These are phyloP conservation scores for Populus hybrid DNA, from an alignment of 441 rosid species.

Conservation along the genomic window DNA sequence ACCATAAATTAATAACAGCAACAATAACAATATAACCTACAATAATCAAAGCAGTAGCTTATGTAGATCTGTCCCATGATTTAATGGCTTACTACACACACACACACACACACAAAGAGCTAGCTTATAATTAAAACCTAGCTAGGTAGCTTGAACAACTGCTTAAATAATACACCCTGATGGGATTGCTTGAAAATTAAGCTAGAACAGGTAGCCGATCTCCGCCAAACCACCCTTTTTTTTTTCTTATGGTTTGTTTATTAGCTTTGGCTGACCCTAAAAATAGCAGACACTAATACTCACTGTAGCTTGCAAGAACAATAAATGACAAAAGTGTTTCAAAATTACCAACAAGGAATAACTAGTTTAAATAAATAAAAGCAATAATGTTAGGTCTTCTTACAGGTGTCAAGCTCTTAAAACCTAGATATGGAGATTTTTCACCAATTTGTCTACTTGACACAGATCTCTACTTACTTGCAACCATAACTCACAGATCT, in stretches of 20 bases:
- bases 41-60: no score
- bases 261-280: conserved; percentile 41
- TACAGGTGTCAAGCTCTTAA: conserved; percentile 75
- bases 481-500: neutral
- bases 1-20: no score
- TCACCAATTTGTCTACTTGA: neutral
- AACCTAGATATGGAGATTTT: neutral
- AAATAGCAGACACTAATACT: conserved; percentile 33
- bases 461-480: neutral
- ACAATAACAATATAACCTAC: no score
- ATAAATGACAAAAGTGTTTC: conserved; percentile 42
- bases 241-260: neutral
- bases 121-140: no score
- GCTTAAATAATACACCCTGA: neutral
- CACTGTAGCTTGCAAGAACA: conserved; percentile 19
- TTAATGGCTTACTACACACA: neutral
- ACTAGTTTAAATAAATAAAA: conserved; percentile 8
- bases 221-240: neutral
- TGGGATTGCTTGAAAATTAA: conserved; percentile 20
- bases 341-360: conserved; percentile 47
- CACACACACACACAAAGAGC: neutral
- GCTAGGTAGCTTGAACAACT: no score
- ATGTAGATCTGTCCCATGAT: no score
- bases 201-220: conserved; percentile 30
- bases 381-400: conserved; percentile 23